Conservation (phyloP, 2,329 filamentous ascomycete species). For the Dactylellina leptospora region DNA sequence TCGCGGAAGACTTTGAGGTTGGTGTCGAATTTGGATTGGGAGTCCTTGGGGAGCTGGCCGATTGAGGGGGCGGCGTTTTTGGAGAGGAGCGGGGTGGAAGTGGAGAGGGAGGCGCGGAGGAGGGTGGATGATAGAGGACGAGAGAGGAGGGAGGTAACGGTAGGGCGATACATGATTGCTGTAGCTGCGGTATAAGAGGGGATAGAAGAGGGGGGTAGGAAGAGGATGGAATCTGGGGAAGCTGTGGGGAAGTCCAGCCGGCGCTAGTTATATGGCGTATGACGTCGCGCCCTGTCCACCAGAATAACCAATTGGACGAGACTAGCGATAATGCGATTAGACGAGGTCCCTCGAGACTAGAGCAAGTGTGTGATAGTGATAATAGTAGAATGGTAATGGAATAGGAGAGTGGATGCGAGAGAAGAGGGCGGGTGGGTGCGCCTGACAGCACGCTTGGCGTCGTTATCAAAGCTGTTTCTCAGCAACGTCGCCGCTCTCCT, state of each 20-base stretch:
- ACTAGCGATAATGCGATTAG: background rate
- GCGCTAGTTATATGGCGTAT: constrained; percentile 1
- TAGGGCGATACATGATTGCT: constrained; percentile 28
- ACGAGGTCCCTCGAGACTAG: too few relatives aligned
- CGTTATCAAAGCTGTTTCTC: background rate
- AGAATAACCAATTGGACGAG: background rate
- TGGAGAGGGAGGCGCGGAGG: constrained; percentile 50
- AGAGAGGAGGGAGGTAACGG: constrained; percentile 36
- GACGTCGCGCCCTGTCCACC: constrained; percentile 13
- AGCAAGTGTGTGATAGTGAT: too few relatives aligned
- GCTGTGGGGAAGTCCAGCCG: constrained; percentile 16
- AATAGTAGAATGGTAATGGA: background rate
- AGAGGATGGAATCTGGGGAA: constrained; percentile 55
- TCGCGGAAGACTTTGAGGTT: constrained; percentile 89
- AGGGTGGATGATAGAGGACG: constrained; percentile 31
- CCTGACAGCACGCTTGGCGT: background rate
- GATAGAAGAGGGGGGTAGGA: constrained; percentile 23
- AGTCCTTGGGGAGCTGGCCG: constrained; percentile 80
- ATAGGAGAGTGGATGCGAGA: background rate
- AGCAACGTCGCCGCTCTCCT: background rate
- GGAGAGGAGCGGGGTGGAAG: constrained; percentile 52
- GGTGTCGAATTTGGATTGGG: constrained; percentile 77
- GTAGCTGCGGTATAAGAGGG: constrained; percentile 21
- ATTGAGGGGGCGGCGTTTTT: constrained; percentile 74
- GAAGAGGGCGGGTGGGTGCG: background rate